These are phyloP conservation scores for Coleophoma cylindrospora DNA, from an alignment of 2,329 filamentous ascomycete species.

Conservation along the genomic window DNA sequence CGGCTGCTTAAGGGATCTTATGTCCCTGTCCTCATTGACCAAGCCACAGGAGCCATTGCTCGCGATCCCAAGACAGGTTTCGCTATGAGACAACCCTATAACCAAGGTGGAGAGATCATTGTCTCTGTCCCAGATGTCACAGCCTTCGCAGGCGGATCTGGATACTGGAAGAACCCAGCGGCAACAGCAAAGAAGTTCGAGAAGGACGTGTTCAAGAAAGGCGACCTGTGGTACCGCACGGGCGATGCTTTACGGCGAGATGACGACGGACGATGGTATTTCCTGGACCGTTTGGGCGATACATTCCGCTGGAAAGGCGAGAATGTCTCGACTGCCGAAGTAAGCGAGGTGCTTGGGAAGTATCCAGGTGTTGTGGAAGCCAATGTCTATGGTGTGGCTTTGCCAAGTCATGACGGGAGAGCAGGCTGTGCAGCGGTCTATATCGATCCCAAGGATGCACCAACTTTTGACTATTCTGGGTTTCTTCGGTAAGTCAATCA, in stretches of 20 bases:
- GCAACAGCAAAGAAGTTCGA: conserved; percentile 65
- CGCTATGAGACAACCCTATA: conserved; percentile 56
- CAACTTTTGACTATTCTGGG: conserved; percentile 52
- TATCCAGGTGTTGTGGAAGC: conserved; percentile 58
- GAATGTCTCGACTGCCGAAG: conserved; percentile 64
- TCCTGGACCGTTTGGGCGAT: conserved; percentile 66
- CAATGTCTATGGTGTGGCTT: conserved; percentile 63
- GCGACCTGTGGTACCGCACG: conserved; percentile 63
- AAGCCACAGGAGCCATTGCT: conserved; percentile 61
- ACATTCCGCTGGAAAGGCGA: conserved; percentile 73
- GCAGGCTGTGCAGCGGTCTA: conserved; percentile 62
- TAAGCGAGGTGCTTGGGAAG: conserved; percentile 56
- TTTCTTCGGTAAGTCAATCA: conserved; percentile 42
- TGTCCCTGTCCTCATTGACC: conserved; percentile 64
- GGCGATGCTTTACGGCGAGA: conserved; percentile 62
- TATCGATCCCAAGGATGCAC: conserved; percentile 42
- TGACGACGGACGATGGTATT: conserved; percentile 62
- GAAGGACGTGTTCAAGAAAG: conserved; percentile 58
- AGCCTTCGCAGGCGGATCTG: conserved; percentile 45
- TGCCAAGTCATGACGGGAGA: conserved; percentile 63
- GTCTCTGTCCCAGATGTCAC: conserved; percentile 52
- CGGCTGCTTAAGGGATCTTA: conserved; percentile 45
- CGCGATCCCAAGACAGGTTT: conserved; percentile 66
- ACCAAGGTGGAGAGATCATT: conserved; percentile 70
- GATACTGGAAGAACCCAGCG: conserved; percentile 63